Conservation (phyloP, 1,139 yeast genomes). For the Sugiyamaella japonica region DNA sequence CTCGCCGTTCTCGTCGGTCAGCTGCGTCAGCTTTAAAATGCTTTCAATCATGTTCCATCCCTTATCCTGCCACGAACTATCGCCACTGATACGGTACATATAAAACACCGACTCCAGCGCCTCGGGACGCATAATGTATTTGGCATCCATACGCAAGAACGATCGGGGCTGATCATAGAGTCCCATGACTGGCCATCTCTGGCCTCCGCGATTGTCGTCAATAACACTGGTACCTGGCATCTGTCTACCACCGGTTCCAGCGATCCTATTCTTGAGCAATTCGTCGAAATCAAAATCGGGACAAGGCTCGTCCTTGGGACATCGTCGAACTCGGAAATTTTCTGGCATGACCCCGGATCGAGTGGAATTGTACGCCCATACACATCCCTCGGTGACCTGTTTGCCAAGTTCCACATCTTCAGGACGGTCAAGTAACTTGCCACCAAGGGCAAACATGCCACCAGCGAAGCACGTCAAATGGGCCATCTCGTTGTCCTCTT, state of each 20-base stretch:
- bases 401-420: slow-evolving; percentile 60
- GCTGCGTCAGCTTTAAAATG: slow-evolving; percentile 41
- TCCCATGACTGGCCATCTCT: slow-evolving; percentile 37
- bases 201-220: slow-evolving; percentile 25
- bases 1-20: slow-evolving; percentile 43
- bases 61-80: slow-evolving; percentile 62
- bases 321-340: slow-evolving; percentile 42
- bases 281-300: slow-evolving; percentile 28
- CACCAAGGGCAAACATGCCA: slow-evolving; percentile 69
- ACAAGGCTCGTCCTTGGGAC: slow-evolving; percentile 38
- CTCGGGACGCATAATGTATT: slow-evolving; percentile 68
- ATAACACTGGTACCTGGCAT: slow-evolving; percentile 1
- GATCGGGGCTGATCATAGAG: slow-evolving; percentile 42
- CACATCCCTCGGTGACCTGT: slow-evolving; percentile 67
- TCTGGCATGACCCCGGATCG: slow-evolving; percentile 50
- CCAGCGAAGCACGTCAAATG: slow-evolving; percentile 75
- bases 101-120: slow-evolving; percentile 74
- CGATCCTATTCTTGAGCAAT: slow-evolving; percentile 11
- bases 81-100: slow-evolving; percentile 74
- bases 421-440: slow-evolving; percentile 52
- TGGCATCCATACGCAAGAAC: slow-evolving; percentile 45
- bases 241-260: neutral
- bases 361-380: slow-evolving; percentile 54
- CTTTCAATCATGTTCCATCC: slow-evolving; percentile 67
- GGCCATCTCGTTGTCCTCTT: slow-evolving; percentile 41